Evolutionary conservation across 2,329 filamentous ascomycete species (phyloP).

Genomic region (Cercospora brassicicola): DNA sequence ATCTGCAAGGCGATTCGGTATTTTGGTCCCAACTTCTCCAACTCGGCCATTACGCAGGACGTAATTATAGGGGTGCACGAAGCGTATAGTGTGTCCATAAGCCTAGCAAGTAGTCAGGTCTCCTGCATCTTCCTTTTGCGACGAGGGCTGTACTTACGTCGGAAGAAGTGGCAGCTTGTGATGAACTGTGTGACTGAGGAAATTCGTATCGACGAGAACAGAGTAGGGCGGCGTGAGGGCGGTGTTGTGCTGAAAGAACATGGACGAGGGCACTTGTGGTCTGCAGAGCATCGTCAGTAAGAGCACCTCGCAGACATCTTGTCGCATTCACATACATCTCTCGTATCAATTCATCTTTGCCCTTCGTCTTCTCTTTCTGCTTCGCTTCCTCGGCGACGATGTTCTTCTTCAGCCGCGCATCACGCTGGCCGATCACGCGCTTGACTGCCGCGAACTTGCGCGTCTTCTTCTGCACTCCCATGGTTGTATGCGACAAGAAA

Average conservation of each 20-base stretch:
- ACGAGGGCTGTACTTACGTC: not conserved
- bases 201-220: slow-evolving; percentile 84
- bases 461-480: slow-evolving; percentile 88
- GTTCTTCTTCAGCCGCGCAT: slow-evolving; percentile 81
- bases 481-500: slow-evolving; percentile 41
- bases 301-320: not conserved
- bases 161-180: slow-evolving; percentile 68
- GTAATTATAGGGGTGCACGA: slow-evolving; percentile 89
- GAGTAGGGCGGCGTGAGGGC: slow-evolving; percentile 80
- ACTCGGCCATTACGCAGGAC: slow-evolving; percentile 75
- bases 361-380: slow-evolving; percentile 57
- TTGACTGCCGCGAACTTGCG: slow-evolving; percentile 88
- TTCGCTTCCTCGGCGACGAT: slow-evolving; percentile 63
- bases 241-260: slow-evolving; percentile 89
- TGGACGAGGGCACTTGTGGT: slow-evolving; percentile 48
- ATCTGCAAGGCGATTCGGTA: slow-evolving; percentile 84
- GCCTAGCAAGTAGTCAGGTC: slow-evolving; percentile 62
- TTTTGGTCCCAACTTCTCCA: slow-evolving; percentile 85
- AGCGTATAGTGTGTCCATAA: slow-evolving; percentile 93
- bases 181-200: slow-evolving; percentile 85
- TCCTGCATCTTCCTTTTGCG: not conserved
- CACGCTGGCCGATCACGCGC: slow-evolving; percentile 76
- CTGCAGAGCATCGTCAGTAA: slow-evolving; percentile 27
- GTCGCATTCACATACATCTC: slow-evolving; percentile 58
- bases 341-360: slow-evolving; percentile 64